These are phyloP conservation scores for Podaxis mareebaensis DNA, from an alignment of 768 basidiomycete genomes.

Conservation along the genomic window DNA sequence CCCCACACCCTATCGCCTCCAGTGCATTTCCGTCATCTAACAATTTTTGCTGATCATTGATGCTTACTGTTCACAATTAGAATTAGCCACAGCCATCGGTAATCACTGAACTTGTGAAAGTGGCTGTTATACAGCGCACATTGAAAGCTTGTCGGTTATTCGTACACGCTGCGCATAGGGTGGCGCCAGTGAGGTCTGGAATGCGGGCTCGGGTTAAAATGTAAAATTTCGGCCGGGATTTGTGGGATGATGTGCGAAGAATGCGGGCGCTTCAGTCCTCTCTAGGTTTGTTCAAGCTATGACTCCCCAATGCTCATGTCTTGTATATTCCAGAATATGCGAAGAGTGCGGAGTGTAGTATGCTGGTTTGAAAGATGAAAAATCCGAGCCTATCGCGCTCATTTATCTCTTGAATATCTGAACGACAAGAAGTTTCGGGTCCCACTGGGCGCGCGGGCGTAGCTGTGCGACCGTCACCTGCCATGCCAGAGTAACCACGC, in stretches of 20 bases:
- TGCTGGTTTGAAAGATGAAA: not conserved
- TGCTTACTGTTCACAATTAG: too few relatives aligned
- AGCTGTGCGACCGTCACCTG: too few relatives aligned
- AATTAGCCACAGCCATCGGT: too few relatives aligned
- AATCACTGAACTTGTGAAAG: too few relatives aligned
- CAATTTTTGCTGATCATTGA: too few relatives aligned
- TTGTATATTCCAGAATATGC: not conserved
- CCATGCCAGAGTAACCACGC: too few relatives aligned
- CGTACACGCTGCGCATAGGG: not conserved
- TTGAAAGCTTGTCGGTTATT: not conserved
- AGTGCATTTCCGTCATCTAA: too few relatives aligned
- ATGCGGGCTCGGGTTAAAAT: not conserved
- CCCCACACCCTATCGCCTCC: too few relatives aligned
- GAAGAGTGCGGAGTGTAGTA: not conserved
- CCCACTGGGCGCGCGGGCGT: too few relatives aligned
- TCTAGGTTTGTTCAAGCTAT: not conserved
- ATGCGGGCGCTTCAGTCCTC: not conserved
- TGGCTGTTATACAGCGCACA: not conserved
- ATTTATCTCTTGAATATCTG: too few relatives aligned
- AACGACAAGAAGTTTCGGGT: too few relatives aligned
- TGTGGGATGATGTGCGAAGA: not conserved
- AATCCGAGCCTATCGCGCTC: not conserved
- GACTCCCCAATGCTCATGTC: not conserved
- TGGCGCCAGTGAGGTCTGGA: not conserved
- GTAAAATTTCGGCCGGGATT: not conserved